Percentiles rank a stretch among this genome's conserved stretches.
These are phyloP conservation scores for Jatropha curcas DNA, from an alignment of 345 rosid species.

Conservation along the genomic window DNA sequence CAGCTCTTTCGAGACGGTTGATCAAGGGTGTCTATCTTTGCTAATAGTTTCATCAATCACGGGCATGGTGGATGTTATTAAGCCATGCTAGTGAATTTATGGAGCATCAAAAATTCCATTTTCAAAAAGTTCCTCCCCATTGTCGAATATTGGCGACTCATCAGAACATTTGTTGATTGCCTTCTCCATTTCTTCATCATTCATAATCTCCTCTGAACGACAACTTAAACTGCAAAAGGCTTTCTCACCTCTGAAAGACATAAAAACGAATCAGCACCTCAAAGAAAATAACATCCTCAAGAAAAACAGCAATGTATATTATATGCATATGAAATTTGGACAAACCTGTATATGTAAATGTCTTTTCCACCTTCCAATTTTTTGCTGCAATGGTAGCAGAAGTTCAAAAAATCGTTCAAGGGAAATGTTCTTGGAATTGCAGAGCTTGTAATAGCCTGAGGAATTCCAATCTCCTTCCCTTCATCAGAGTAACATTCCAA, in stretches of 20 bases:
- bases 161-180: slow-evolving; percentile 25
- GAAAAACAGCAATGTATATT: not conserved
- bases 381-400: slow-evolving; percentile 75
- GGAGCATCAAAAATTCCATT: slow-evolving; percentile 34
- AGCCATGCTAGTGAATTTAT: not conserved
- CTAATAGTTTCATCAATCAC: slow-evolving; percentile 30
- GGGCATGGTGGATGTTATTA: slow-evolving; percentile 27
- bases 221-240: slow-evolving; percentile 78
- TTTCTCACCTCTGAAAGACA: slow-evolving; percentile 71
- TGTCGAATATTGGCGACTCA: slow-evolving; percentile 23
- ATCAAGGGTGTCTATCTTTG: slow-evolving; percentile 36
- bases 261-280: not conserved
- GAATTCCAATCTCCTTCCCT: slow-evolving; percentile 21
- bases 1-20: slow-evolving; percentile 73
- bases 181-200: slow-evolving; percentile 49
- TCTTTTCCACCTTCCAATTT: slow-evolving; percentile 58
- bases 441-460: slow-evolving; percentile 17
- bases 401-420: slow-evolving; percentile 54
- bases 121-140: slow-evolving; percentile 39
- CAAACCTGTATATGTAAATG: slow-evolving; percentile 80
- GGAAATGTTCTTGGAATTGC: slow-evolving; percentile 21
- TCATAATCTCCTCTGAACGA: slow-evolving; percentile 62
- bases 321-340: not conserved
- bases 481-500: slow-evolving; percentile 53
- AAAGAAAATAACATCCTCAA: not conserved